These are phyloP conservation scores for Leptomonas seymouri DNA, from an alignment of 208 protist genomes.

Conservation along the genomic window DNA sequence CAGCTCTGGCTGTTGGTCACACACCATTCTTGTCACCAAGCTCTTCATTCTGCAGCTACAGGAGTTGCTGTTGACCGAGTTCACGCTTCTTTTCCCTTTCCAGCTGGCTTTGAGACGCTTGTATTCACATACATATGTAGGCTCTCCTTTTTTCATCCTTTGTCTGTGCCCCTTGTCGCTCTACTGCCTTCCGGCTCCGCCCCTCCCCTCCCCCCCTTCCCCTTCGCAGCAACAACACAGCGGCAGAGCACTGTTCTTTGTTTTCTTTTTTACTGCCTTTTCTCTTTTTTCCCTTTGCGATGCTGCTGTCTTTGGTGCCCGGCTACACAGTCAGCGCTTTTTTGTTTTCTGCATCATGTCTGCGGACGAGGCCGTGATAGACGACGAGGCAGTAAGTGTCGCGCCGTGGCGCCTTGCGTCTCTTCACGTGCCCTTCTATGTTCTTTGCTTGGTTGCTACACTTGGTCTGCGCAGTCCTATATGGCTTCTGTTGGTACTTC, in stretches of 20 bases:
- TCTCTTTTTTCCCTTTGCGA: not conserved
- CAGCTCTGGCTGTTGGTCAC: too few species aligned
- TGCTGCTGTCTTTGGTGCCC: not conserved
- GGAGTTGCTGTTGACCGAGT: not conserved
- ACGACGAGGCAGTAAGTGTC: not conserved
- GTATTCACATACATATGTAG: too few species aligned
- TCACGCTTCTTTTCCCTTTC: not conserved
- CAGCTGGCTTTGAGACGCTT: not conserved
- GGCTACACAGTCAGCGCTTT: too few species aligned
- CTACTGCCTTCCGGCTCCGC: too few species aligned
- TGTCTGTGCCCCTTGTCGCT: too few species aligned
- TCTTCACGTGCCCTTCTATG: slow-evolving; percentile 15
- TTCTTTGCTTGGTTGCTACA: slow-evolving; percentile 3
- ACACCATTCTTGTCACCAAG: not conserved
- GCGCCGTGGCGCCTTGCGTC: slow-evolving; percentile 10
- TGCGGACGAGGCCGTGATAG: not conserved
- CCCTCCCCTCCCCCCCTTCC: too few species aligned
- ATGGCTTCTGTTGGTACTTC: slow-evolving; percentile 17
- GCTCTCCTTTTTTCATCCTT: too few species aligned
- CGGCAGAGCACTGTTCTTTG: not conserved
- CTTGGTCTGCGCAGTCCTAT: slow-evolving; percentile 17
- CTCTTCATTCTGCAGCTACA: not conserved
- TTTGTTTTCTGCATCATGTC: not conserved
- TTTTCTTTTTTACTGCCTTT: not conserved
- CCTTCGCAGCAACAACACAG: not conserved